Evolutionary conservation across 371 early-diverging fungal species (phyloP), one percentile per base, ranked within the genome.

Genomic region (Gilbertella persicaria): DNA sequence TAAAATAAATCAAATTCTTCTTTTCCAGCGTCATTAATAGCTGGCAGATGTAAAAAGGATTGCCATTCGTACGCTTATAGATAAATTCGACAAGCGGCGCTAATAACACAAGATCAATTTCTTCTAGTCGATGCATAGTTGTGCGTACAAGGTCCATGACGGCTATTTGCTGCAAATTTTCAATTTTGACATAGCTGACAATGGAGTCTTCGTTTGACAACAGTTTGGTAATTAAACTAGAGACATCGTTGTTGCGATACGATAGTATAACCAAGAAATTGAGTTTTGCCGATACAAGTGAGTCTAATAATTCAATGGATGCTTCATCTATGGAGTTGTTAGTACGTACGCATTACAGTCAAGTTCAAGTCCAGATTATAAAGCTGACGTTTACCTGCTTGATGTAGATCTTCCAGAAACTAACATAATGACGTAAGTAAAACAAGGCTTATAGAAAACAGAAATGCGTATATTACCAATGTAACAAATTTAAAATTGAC

Each of bases 361-460:
- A n/a, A n/a, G n/a, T n/a, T n/a, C 23, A 19, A 19, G 12, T 9
- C 2, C 33, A 8, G 33, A 6, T 30, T 30, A 30, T 19, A 35
- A 43, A 30, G 17, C 4, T 5, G 8, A 23, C 24, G n/a, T 44
- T 19, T 44, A 76, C 77, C 77, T 51, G 77, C 77, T 70, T 76
- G 73, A 54, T 76, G 77, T 24, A 76, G 64, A 71, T 76, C 77
- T 64, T 76, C 77, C 58, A 76, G 48, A 63, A 76, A 72, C 77
- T 76, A 33, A 33, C 2, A 44, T 40, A 50, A 46, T 40, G 41
- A 50, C 50, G 40, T 49, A 57, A 50, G 38, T 29, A 25, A 12
- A 5, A 41, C n/a, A n/a, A n/a, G n/a, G n/a, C n/a, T 3, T 20
- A 10, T 19, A 40, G 28, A 40, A 50, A 40, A 40, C n/a, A 40